Percentiles rank a stretch among this genome's conserved stretches.
These are phyloP conservation scores for Hippophae gyantsensis DNA, from an alignment of 306 rosid genomes.

Conservation along the genomic window DNA sequence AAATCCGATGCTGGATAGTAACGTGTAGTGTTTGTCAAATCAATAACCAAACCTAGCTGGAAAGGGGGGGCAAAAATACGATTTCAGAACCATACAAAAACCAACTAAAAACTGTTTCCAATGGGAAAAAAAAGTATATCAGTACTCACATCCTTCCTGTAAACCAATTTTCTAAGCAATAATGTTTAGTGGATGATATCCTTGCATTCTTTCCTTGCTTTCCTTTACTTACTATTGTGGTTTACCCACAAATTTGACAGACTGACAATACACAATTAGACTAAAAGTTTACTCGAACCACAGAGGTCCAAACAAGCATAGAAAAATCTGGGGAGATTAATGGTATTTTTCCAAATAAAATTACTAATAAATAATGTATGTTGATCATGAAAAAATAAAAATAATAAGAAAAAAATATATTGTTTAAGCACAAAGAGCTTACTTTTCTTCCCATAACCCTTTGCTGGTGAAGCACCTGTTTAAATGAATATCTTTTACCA, in stretches of 20 bases:
- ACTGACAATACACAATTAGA: no score
- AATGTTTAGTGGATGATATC: no score
- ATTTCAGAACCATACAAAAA: constrained; percentile 16
- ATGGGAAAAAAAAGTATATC: background rate
- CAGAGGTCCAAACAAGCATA: no score
- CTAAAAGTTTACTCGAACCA: no score
- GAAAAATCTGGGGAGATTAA: no score
- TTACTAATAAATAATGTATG: background rate
- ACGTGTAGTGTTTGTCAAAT: constrained; percentile 85
- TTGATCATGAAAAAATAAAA: background rate
- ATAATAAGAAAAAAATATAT: background rate
- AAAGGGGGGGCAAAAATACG: constrained; percentile 21
- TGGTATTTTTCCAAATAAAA: no score
- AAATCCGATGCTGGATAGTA: constrained; percentile 74
- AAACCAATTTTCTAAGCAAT: background rate
- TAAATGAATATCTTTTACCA: constrained; percentile 98
- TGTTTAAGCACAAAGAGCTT: constrained; percentile 21
- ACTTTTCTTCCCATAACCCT: constrained; percentile 90
- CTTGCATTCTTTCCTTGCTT: no score
- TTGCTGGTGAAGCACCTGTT: constrained; percentile 92
- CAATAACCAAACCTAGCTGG: constrained; percentile 99
- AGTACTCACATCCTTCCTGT: background rate
- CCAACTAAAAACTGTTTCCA: background rate
- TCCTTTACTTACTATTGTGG: no score
- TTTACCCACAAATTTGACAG: no score